These are phyloP conservation scores for Hericium rajendrae DNA, from an alignment of 768 basidiomycete species.

Conservation along the genomic window DNA sequence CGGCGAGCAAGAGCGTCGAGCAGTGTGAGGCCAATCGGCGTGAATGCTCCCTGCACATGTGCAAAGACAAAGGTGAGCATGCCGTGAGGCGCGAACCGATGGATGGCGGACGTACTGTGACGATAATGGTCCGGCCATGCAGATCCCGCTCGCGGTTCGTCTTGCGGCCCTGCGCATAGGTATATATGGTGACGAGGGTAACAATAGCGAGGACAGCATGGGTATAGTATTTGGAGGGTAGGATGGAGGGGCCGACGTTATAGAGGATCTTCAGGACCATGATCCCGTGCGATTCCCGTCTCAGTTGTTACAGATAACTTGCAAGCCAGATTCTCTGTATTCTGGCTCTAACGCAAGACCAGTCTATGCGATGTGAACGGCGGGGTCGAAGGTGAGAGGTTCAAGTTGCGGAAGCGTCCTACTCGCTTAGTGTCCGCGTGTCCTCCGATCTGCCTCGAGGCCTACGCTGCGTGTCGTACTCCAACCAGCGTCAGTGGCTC, in stretches of 20 bases:
- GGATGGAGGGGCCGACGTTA: constrained; percentile 28
- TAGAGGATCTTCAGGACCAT: constrained; percentile 50
- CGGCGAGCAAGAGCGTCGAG: constrained; percentile 57
- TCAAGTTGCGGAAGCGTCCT: no score
- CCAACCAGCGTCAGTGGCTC: no score
- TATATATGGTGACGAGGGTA: constrained; percentile 37
- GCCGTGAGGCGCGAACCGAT: neutral
- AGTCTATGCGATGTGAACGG: no score
- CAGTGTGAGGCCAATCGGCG: constrained; percentile 60
- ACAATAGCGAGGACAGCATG: constrained; percentile 40
- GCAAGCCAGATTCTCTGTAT: no score
- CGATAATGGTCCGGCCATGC: constrained; percentile 58
- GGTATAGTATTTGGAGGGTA: constrained; percentile 49
- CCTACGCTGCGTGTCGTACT: no score
- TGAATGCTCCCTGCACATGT: constrained; percentile 57
- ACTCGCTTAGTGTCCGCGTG: no score
- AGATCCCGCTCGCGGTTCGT: constrained; percentile 68
- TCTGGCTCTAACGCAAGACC: no score
- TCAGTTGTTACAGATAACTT: no score
- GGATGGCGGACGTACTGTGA: constrained; percentile 44
- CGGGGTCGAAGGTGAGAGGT: no score
- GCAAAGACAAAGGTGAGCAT: neutral
- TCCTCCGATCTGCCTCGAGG: no score
- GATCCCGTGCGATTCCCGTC: neutral
- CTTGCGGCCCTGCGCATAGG: constrained; percentile 59